Evolutionary conservation across 805 yeast genomes (phyloP).

Genomic region (Ogataea methylovora): DNA sequence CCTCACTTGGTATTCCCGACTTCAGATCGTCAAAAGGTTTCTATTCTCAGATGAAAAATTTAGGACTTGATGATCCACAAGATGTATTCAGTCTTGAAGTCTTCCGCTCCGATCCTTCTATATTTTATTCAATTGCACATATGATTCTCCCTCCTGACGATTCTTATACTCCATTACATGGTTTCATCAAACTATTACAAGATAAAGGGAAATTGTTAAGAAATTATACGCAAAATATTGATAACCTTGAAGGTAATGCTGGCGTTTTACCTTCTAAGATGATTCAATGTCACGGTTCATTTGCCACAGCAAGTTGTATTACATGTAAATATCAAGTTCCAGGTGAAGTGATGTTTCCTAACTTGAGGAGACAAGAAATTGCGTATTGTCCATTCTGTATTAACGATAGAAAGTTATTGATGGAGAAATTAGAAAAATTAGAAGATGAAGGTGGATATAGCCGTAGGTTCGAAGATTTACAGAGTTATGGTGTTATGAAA

Average conservation of each 20-base stretch:
- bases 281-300: conserved; percentile 91
- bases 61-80: conserved; percentile 82
- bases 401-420: conserved; percentile 27
- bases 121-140: conserved; percentile 82
- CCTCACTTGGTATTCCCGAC: conserved; percentile 87
- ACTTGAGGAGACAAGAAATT: conserved; percentile 49
- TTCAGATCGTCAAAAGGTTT: conserved; percentile 86
- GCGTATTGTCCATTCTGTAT: conserved; percentile 70
- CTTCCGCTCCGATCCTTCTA: conserved; percentile 69
- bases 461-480: conserved; percentile 23
- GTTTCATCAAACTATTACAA: conserved; percentile 65
- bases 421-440: conserved; percentile 20
- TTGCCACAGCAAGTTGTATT: conserved; percentile 79
- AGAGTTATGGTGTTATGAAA: conserved; percentile 74
- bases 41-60: conserved; percentile 56
- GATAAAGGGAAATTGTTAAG: conserved; percentile 72
- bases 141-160: conserved; percentile 71
- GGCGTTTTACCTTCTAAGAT: conserved; percentile 61
- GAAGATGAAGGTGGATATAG: conserved; percentile 25
- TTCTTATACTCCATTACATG: conserved; percentile 70
- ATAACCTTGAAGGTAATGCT: conserved; percentile 75
- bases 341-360: conserved; percentile 58
- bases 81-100: conserved; percentile 72
- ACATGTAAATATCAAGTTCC: conserved; percentile 62
- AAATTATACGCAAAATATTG: conserved; percentile 88